These are phyloP conservation scores for Mycena chlorophos DNA, from an alignment of 768 basidiomycete genomes.

Conservation along the genomic window DNA sequence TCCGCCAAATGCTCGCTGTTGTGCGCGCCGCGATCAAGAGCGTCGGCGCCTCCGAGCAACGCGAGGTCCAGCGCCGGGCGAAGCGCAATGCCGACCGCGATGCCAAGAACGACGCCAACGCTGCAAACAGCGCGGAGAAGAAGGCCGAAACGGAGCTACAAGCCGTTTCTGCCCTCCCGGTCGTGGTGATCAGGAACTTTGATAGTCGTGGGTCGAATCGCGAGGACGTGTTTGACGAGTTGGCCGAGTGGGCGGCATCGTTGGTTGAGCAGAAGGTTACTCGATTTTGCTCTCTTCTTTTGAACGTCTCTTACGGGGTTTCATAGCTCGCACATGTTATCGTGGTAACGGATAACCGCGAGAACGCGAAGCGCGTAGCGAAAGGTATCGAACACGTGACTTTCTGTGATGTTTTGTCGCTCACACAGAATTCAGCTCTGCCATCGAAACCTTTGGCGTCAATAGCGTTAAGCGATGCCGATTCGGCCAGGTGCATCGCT, in stretches of 20 bases:
- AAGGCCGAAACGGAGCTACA: conserved; percentile 45
- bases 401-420: not conserved
- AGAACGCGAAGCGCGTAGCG: conserved; percentile 80
- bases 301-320: not conserved
- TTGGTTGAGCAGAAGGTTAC: conserved; percentile 78
- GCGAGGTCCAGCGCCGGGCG: conserved; percentile 39
- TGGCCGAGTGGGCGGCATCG: conserved; percentile 83
- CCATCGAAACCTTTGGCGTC: conserved; percentile 80
- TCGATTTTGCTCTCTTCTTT: not conserved
- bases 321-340: conserved; percentile 86
- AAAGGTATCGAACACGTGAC: conserved; percentile 55
- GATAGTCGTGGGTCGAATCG: conserved; percentile 51
- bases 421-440: conserved; percentile 52
- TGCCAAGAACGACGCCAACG: conserved; percentile 35
- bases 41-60: conserved; percentile 53
- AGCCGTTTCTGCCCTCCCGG: conserved; percentile 65
- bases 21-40: conserved; percentile 70
- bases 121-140: conserved; percentile 27
- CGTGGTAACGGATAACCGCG: conserved; percentile 86
- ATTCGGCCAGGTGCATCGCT: too few relatives aligned
- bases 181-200: conserved; percentile 86
- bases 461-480: conserved; percentile 86
- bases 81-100: conserved; percentile 42
- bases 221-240: conserved; percentile 70
- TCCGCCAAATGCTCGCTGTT: conserved; percentile 82